Evolutionary conservation across 208 protist species (phyloP), one percentile per base, ranked within the genome.

Genomic region (Novymonas esmeraldas): DNA sequence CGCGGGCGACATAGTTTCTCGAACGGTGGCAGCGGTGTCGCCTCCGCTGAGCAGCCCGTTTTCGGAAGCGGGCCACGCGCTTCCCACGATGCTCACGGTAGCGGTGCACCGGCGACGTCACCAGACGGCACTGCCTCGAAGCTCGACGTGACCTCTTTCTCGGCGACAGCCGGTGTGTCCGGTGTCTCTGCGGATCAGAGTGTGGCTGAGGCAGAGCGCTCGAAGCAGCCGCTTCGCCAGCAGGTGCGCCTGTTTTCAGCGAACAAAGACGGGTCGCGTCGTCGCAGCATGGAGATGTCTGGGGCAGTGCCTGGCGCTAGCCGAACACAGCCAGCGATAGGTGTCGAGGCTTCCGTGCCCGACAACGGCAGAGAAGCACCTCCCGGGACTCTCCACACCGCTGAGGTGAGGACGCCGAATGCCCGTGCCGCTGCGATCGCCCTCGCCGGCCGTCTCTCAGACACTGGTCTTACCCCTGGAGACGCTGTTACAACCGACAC

Each of bases 401-500:
- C 46, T 7, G 67, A 66, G 11, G 49, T 42, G 16, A 60, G 39
- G 28, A 39, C 24, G 2, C 41, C 59, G 3, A 57, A 33, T 26
- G 16, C 26, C 5, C 57, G 31, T 26, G 20, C 44, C 26, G 22
- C 36, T 9, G 57, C 33, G 2, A 14, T 24, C n/a, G 33, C 50
- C n/a, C 33, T 29, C 34, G n/a, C 49, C 3, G 59, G 49, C 20
- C 41, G 63, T 13, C 44, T 62, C 31, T 20, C 29, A 13, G 51
- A 67, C 29, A 41, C 59, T 18, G 34, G 57, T 34, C 31, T 11
- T 5, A 18, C 13, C 10, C 13, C 31, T n/a, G 41, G 42, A 6
- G 59, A 73, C 36, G 49, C 26, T 18, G 22, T 46, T 14, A 72
- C 57, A 38, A 64, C 38, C 13, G 57, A 72, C 13, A 72, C 65